Evolutionary conservation across 139 green algal genomes (phyloP), one percentile per base, ranked within the genome.

Genomic region (Volvox africanus): DNA sequence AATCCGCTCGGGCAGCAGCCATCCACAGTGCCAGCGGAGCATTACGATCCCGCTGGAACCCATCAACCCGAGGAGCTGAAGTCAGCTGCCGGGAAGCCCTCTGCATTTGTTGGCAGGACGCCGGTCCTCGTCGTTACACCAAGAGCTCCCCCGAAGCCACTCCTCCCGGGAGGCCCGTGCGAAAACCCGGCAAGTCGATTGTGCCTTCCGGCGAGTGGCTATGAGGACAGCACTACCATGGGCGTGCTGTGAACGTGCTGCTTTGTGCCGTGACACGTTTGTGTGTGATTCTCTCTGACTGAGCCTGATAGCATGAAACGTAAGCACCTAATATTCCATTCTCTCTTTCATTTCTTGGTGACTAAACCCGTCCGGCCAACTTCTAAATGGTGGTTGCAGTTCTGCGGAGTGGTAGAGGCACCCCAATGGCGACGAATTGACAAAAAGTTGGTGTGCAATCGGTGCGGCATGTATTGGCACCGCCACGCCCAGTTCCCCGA

Each of bases 381-480:
- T 55, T 55, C 44, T 55, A 9, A 55, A 55, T 55, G 44, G 5
- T 55, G 44, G 44, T 55, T 67, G 78, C 78, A 89, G 85, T 86
- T 65, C n/a, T 91, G 87, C 76, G 87, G 87, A n/a, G 87, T 91
- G 13, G n/a, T 44, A 0, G 76, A 91, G 87, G 87, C 87, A 0
- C 87, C 87, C 1, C 87, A 91, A 32, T 91, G 87, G 87, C 73
- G 87, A 5, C 87, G 87, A 76, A 91, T 91, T 33, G 87, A 91
- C 33, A 91, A 91, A 35, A 85, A 86, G 76, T 75, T 91, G 9
- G 87, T 91, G 0, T 91, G 87, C 87, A 91, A 91, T 77, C 87
- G 87, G 12, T 91, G 87, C 33, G 87, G 87, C 76, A 91, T 91
- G 87, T 91, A 91, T 61, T 86, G 85, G 76, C 87, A 91, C 76